Evolutionary conservation across 139 green algal species (phyloP), one percentile per base, ranked within the genome.

Genomic region (Chlamydomonas eustigma): DNA sequence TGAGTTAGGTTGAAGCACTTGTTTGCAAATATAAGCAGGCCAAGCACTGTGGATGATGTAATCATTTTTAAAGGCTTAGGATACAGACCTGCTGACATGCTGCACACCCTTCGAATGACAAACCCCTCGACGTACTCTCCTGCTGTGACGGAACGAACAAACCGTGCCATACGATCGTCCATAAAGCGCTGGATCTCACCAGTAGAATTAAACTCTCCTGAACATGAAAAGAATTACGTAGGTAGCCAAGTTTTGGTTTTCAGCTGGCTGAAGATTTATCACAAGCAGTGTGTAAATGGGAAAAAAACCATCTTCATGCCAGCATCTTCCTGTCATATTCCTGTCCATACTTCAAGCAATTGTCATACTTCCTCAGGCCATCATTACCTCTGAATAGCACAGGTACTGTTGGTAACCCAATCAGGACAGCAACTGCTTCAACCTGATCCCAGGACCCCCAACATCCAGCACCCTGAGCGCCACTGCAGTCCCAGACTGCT

Each of bases 381-480:
- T n/a, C n/a, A n/a, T n/a, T 18, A 44, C 65, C 65, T 24, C 28
- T 5, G 65, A 50, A 72, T 12, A 72, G 65, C 32, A 72, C 5
- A 33, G 65, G 65, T 6, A 72, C 65, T 22, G 65, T 72, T 24
- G 65, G 65, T 34, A 44, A 5, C 33, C 65, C 34, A 5, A 72
- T 33, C 28, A 72, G 4, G 65, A 28, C 31, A n/a, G 18, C 65
- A 5, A 72, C 5, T 4, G 65, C 65, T n/a, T 30, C 65, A 4
- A 72, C 65, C 24, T 72, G 33, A 34, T 72, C 65, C 65, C 65
- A 72, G 5, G 65, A 38, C 18, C 5, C 5, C 65, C 65, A 72
- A 6, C 8, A n/a, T 24, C 34, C 5, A 33, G n/a, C n/a, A n/a
- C n/a, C n/a, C n/a, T n/a, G n/a, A n/a, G n/a, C n/a, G n/a, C 4